Percentiles rank a stretch among this genome's conserved stretches.
Conservation (phyloP, 352 stramenopile genomes). For the Saprolegnia diclina region DNA sequence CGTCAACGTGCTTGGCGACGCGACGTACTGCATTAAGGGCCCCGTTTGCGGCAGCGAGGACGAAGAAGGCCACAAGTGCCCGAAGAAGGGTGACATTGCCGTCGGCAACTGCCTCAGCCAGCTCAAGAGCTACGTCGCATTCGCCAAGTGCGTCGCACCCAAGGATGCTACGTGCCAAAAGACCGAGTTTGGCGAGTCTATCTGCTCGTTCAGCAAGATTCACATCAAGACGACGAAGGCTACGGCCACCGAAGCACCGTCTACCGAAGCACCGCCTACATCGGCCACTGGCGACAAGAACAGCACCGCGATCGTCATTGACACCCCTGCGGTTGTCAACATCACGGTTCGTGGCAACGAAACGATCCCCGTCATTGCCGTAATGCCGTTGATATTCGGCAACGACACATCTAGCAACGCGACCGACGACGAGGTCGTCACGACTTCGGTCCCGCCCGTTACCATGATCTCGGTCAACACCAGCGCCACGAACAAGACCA, state of each 20-base stretch:
- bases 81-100: slow-evolving; percentile 37
- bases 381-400: not conserved
- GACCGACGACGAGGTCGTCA: not conserved
- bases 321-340: not conserved
- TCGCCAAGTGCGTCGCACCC: slow-evolving; percentile 28
- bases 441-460: not conserved
- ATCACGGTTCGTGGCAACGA: not conserved
- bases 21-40: slow-evolving; percentile 46
- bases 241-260: not conserved
- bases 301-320: not conserved
- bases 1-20: slow-evolving; percentile 39
- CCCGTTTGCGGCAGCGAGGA: slow-evolving; percentile 34
- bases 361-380: not conserved
- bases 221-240: not conserved
- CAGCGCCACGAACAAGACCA: not conserved
- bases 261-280: not conserved
- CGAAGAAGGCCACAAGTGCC: slow-evolving; percentile 33
- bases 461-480: not conserved
- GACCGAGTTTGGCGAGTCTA: slow-evolving; percentile 4
- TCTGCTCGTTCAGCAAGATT: slow-evolving; percentile 14
- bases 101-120: slow-evolving; percentile 28
- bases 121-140: slow-evolving; percentile 21
- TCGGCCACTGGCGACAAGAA: not conserved
- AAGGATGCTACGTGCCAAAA: slow-evolving; percentile 29
- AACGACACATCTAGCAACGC: not conserved